Evolutionary conservation across 768 basidiomycete species (phyloP).

Genomic region (Mycena floridula): DNA sequence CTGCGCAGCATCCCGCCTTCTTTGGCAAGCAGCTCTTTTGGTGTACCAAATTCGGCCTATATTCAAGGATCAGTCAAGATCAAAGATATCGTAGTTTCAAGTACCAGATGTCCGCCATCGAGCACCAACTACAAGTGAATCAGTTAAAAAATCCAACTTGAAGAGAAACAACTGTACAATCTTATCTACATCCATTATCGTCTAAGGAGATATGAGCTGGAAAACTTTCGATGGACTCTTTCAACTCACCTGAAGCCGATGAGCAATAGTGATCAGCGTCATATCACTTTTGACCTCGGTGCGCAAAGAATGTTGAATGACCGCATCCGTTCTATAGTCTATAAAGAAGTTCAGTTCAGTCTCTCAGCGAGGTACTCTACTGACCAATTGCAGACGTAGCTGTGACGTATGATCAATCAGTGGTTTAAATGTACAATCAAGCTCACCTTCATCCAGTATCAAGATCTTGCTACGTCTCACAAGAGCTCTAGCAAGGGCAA

Average conservation of each 20-base stretch:
- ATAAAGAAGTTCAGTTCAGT: not conserved
- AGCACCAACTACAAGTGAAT: constrained; percentile 26
- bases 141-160: not conserved
- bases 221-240: too few species aligned
- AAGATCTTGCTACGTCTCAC: constrained; percentile 45
- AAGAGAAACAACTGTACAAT: constrained; percentile 20
- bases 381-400: constrained; percentile 21
- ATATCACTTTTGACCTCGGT: constrained; percentile 27
- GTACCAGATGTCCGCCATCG: constrained; percentile 35
- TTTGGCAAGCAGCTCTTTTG: constrained; percentile 42
- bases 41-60: constrained; percentile 49
- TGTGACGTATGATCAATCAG: not conserved
- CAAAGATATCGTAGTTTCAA: not conserved
- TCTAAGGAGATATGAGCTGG: too few species aligned
- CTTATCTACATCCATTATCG: constrained; percentile 26
- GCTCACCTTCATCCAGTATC: constrained; percentile 53
- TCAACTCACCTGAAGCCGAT: constrained; percentile 31
- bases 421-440: constrained; percentile 45
- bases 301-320: constrained; percentile 38
- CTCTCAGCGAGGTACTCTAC: not conserved
- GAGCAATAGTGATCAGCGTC: constrained; percentile 38
- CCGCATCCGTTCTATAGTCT: constrained; percentile 30
- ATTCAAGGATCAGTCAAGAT: too few species aligned
- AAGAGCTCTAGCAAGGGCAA: constrained; percentile 57
- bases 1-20: constrained; percentile 43